Conservation (phyloP, 2,329 filamentous ascomycete species). For the Diaporthe sp. region DNA sequence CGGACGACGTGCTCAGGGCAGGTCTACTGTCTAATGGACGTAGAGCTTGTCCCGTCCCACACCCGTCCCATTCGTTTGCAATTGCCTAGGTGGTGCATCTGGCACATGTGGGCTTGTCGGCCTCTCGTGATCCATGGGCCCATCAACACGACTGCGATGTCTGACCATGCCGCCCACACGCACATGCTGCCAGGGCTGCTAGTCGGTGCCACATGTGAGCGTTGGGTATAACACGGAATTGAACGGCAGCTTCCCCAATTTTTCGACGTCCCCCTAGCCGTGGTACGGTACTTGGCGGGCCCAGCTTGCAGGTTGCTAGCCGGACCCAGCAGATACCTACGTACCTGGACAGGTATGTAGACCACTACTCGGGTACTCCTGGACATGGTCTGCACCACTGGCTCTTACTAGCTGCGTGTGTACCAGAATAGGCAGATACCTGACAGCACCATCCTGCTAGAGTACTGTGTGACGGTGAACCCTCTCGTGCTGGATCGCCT, state of each 20-base stretch:
- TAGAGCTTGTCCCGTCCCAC: not conserved
- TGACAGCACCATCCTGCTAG: not conserved
- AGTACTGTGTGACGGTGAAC: not conserved
- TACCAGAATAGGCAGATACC: not conserved
- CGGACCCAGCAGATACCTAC: not conserved
- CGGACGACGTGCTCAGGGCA: not conserved
- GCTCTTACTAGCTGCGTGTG: not conserved
- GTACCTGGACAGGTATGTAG: not conserved
- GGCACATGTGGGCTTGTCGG: not conserved
- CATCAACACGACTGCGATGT: not conserved
- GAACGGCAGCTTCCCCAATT: constrained; percentile 8
- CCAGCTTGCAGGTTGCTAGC: not conserved
- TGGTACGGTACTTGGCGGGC: not conserved
- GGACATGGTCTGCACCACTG: constrained; percentile 10
- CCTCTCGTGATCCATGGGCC: constrained; percentile 23
- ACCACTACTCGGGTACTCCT: not conserved
- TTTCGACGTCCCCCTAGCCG: not conserved
- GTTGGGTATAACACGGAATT: constrained; percentile 29
- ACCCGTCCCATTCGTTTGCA: not conserved
- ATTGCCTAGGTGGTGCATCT: constrained; percentile 11
- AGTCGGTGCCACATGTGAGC: not conserved
- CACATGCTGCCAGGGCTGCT: not conserved
- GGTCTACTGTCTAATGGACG: not conserved
- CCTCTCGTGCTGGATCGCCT: not conserved
- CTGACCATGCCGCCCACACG: constrained; percentile 5